Conservation (phyloP, 1,284 basidiomycete genomes). For the Sphagnurus paluster region DNA sequence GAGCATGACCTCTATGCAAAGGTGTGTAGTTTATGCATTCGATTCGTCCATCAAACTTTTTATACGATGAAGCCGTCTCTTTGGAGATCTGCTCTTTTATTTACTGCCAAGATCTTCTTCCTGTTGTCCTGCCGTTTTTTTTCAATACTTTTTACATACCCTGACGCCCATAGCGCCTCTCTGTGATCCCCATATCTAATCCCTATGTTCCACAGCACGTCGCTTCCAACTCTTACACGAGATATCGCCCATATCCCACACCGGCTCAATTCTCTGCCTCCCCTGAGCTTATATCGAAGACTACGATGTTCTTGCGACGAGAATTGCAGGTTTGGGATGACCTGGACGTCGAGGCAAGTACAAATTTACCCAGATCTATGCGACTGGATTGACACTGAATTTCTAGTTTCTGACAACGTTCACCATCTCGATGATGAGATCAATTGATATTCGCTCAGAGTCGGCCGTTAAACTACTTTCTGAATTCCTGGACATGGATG, state of each 20-base stretch:
- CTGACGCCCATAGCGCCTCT: too few relatives aligned
- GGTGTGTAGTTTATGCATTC: constrained; percentile 41
- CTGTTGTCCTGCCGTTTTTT: too few relatives aligned
- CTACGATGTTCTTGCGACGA: constrained; percentile 77
- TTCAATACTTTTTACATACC: too few relatives aligned
- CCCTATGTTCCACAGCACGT: constrained; percentile 63
- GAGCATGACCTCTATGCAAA: constrained; percentile 77
- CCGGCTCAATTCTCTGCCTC: constrained; percentile 79
- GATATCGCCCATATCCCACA: constrained; percentile 79
- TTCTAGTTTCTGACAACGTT: constrained; percentile 73
- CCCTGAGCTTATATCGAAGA: constrained; percentile 68
- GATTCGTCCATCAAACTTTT: background rate
- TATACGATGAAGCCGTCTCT: too few relatives aligned
- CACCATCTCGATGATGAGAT: constrained; percentile 81
- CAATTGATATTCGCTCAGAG: constrained; percentile 86
- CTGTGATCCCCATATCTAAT: too few relatives aligned
- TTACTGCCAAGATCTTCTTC: too few relatives aligned
- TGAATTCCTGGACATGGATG: constrained; percentile 82
- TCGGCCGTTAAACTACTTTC: constrained; percentile 78
- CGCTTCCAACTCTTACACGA: constrained; percentile 80
- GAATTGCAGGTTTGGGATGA: constrained; percentile 84
- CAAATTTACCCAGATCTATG: background rate
- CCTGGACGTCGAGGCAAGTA: constrained; percentile 76
- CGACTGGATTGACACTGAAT: background rate
- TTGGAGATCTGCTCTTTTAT: background rate